Evolutionary conservation across 2,329 filamentous ascomycete genomes (phyloP).

Genomic region (Chaetomium sp.): DNA sequence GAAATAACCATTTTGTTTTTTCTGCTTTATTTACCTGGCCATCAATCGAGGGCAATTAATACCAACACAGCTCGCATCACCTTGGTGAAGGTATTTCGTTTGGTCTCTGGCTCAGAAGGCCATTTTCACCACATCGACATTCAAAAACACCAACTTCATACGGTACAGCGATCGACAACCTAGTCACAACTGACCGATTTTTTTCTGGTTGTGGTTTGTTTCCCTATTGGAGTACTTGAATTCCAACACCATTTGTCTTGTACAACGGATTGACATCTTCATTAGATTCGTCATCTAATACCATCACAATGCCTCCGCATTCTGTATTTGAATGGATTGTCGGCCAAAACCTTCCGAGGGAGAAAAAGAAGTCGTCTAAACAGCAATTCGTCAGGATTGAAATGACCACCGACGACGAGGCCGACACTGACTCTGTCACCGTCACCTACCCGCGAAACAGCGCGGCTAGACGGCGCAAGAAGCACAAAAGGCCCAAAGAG

Average conservation of each 20-base stretch:
- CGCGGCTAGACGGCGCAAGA: conserved; percentile 11
- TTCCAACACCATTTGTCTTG: background rate
- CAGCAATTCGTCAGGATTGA: conserved; percentile 42
- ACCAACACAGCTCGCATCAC: background rate
- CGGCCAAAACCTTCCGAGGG: conserved; percentile 41
- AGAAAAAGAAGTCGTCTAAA: conserved; percentile 31
- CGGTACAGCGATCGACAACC: background rate
- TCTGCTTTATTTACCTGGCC: background rate
- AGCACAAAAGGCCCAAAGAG: conserved; percentile 6
- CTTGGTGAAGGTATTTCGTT: background rate
- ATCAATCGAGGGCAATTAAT: conserved; percentile 1
- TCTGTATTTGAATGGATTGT: conserved; percentile 47
- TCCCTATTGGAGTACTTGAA: background rate
- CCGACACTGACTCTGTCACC: conserved; percentile 51
- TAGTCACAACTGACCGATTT: background rate
- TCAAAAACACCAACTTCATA: background rate
- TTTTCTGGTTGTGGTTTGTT: background rate
- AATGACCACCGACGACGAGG: conserved; percentile 55
- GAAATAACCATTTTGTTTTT: background rate
- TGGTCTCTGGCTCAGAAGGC: background rate
- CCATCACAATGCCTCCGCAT: conserved; percentile 42
- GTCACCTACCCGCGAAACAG: conserved; percentile 52
- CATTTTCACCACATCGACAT: background rate
- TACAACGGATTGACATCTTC: background rate
- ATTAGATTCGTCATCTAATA: background rate